phyloP scores from a whole-genome alignment of 129 eudicot genomes.

The Arctium lappa region DNA sequence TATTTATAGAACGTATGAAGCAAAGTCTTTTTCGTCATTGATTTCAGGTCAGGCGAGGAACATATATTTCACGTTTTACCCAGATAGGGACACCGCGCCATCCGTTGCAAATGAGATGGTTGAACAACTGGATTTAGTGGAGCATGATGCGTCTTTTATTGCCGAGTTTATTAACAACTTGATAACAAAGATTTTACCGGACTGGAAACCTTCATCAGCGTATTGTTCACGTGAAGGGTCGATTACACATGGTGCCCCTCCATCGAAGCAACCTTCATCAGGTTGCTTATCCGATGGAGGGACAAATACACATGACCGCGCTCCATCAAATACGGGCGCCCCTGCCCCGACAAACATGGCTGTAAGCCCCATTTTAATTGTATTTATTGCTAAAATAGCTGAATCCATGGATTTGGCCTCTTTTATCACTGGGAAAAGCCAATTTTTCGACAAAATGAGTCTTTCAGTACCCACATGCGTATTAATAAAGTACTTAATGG shows the following conservation, averaged over 20 bases:
- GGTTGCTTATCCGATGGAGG: neutral
- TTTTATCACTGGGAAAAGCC: neutral
- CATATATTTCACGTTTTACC: slow-evolving; percentile 59
- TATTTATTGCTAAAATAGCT: neutral
- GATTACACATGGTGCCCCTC: neutral
- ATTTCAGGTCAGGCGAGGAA: slow-evolving; percentile 58
- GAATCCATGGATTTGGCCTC: neutral
- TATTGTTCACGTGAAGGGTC: slow-evolving; percentile 1
- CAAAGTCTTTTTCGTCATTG: neutral
- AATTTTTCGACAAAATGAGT: neutral
- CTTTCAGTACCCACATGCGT: neutral
- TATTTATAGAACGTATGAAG: neutral
- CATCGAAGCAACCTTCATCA: slow-evolving; percentile 20
- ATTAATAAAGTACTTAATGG: neutral
- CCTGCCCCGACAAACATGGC: neutral
- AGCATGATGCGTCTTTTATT: slow-evolving; percentile 65
- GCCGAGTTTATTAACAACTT: slow-evolving; percentile 61
- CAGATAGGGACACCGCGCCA: slow-evolving; percentile 59
- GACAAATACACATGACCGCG: neutral
- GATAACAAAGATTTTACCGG: slow-evolving; percentile 41
- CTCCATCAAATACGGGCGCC: neutral
- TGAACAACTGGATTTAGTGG: slow-evolving; percentile 62
- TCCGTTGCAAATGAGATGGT: slow-evolving; percentile 84
- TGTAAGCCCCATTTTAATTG: neutral
- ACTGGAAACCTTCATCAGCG: slow-evolving; percentile 39